phyloP scores from a whole-genome alignment of 78 protist genomes.

The Dictyostelium purpureum region DNA sequence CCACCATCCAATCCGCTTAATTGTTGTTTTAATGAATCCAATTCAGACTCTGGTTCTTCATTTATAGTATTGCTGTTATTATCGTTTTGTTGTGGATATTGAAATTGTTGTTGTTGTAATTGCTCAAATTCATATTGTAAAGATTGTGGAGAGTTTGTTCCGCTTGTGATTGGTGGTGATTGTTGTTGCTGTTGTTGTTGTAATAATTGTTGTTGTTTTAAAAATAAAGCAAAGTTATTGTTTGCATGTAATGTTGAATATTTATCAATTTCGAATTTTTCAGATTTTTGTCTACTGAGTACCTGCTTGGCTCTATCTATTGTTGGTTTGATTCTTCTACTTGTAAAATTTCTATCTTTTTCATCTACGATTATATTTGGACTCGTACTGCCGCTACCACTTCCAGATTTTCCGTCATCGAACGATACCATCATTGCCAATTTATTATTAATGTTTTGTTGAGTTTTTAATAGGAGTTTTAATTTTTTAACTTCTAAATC shows the following conservation, averaged over 20 bases:
- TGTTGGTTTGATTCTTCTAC: conserved; percentile 35
- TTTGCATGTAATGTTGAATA: conserved; percentile 3
- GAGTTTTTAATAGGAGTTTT: conserved; percentile 44
- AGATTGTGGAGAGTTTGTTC: conserved; percentile 13
- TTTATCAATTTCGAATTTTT: conserved; percentile 7
- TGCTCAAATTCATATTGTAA: conserved; percentile 43
- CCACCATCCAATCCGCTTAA: not conserved
- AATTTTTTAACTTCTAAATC: conserved; percentile 69
- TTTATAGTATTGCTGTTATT: not conserved
- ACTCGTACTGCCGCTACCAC: not conserved
- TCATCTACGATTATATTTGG: no score
- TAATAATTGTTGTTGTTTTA: conserved; percentile 14
- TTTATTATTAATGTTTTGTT: conserved; percentile 67
- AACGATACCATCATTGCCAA: conserved; percentile 72
- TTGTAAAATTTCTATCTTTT: conserved; percentile 10
- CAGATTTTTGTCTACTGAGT: conserved; percentile 52
- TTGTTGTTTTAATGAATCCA: conserved; percentile 24
- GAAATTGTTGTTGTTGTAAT: conserved; percentile 16
- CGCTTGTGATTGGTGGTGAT: not conserved
- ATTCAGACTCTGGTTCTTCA: not conserved
- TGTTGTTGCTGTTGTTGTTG: conserved; percentile 17
- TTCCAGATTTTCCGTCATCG: not conserved
- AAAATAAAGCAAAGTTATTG: conserved; percentile 2
- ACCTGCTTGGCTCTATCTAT: conserved; percentile 23
- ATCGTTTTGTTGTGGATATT: not conserved